A percentile compares a stretch with the other conserved stretches of the same genome.
phyloP scores from a whole-genome alignment of 139 green algal species.

The Axilococcus clingmanii region DNA sequence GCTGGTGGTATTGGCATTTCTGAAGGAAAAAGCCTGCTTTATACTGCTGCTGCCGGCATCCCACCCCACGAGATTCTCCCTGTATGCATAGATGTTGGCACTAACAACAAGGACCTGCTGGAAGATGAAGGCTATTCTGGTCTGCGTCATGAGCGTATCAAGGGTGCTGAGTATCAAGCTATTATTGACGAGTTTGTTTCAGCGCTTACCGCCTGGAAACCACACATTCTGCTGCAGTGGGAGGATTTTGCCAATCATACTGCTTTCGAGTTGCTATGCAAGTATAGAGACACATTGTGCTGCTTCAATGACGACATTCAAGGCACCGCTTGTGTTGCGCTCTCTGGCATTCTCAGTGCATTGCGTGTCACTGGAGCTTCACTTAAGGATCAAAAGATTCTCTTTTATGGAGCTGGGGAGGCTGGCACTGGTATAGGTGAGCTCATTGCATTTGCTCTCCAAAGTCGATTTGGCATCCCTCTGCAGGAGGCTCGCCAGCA shows the following conservation, averaged over 20 bases:
- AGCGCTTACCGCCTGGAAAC: conserved; percentile 39
- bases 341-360: conserved; percentile 64
- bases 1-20: conserved; percentile 34
- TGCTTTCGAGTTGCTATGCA: conserved; percentile 69
- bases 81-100: conserved; percentile 81
- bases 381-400: conserved; percentile 44
- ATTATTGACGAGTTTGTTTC: conserved; percentile 55
- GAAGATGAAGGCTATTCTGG: conserved; percentile 63
- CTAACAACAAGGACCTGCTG: conserved; percentile 69
- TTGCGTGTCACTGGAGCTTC: conserved; percentile 34
- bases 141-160: conserved; percentile 23
- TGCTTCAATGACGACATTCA: conserved; percentile 89
- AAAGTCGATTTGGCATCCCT: conserved; percentile 30
- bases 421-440: conserved; percentile 67
- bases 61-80: conserved; percentile 52
- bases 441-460: conserved; percentile 44
- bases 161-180: conserved; percentile 33
- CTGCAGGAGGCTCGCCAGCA: conserved; percentile 31
- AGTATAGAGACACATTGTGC: conserved; percentile 31
- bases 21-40: conserved; percentile 31
- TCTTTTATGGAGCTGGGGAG: conserved; percentile 71
- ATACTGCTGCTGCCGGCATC: conserved; percentile 42
- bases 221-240: conserved; percentile 72
- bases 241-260: conserved; percentile 83
- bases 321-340: conserved; percentile 68